Evolutionary conservation across 306 rosid species (phyloP), one percentile per base, ranked within the genome.

Genomic region (Astragalus membranaceus): DNA sequence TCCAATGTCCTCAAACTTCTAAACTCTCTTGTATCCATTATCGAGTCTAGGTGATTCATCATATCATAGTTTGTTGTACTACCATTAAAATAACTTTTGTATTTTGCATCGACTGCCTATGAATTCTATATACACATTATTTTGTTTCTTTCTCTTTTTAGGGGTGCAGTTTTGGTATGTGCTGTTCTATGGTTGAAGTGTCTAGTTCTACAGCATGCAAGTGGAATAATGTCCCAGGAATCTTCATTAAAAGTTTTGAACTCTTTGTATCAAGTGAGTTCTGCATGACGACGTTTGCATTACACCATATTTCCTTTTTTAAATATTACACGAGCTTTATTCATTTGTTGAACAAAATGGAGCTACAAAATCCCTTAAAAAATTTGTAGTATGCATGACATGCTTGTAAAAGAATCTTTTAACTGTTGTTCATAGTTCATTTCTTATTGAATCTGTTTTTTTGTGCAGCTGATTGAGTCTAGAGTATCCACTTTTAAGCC

Each of bases 111-210:
- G 0, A 10, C 30, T 8, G 12, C 32, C 3, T 4, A 53, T 23
- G 8, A 23, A 37, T 37, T 56, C 7, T 12, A 61, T 37, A 10
- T 10, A 16, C 67, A 5, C 5, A 10, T 61, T 37, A 16, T 17
- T 62, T 17, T 49, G 13, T 33, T 6, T 49, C 33, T 44, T 52
- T 42, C 42, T 36, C 15, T 14, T 47, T 73, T 13, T 50, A 87
- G 88, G 77, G 96, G 98, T 64, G 92, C 96, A 62, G 80, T 87
- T 79, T 81, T 92, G 86, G 89, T 79, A 32, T 86, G 92, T 57
- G 88, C 92, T 14, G 85, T 89, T 80, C 90, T 92, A 26, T 89
- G 96, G 96, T 75, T 89, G 39, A 84, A 83, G 70, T 77, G 79
- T 75, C 81, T 92, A 14, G 90, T 86, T 63, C 84, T 92, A 57